These are phyloP conservation scores for Flaveria sonorensis DNA, from an alignment of 129 eudicot genomes.

Conservation along the genomic window DNA sequence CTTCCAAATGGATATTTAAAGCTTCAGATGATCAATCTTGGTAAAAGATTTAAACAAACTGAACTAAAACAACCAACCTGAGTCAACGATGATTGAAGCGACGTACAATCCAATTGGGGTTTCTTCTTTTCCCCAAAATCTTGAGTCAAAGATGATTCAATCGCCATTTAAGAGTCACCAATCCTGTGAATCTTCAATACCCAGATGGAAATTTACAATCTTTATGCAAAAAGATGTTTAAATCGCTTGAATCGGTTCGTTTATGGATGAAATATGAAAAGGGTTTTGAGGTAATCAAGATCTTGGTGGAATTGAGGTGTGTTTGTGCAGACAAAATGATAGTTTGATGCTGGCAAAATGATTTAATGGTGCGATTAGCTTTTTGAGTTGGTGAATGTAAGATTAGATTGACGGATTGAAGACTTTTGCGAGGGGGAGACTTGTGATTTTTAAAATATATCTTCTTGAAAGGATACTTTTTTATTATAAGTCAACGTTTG, in stretches of 20 bases:
- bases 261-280: conserved; percentile 13
- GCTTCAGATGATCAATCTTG: background rate
- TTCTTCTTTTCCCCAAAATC: too few relatives aligned
- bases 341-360: conserved; percentile 34
- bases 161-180: conserved; percentile 17
- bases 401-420: conserved; percentile 18
- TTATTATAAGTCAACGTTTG: too few relatives aligned
- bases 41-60: conserved; percentile 2
- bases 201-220: conserved; percentile 30
- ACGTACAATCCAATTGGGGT: too few relatives aligned
- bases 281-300: conserved; percentile 15
- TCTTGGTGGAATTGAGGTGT: conserved; percentile 10
- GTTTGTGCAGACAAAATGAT: conserved; percentile 23
- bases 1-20: background rate
- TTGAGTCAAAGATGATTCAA: conserved; percentile 29
- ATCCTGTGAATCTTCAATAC: conserved; percentile 20
- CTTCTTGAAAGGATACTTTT: background rate
- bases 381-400: conserved; percentile 13
- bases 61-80: conserved; percentile 26
- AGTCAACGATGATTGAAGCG: too few relatives aligned
- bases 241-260: conserved; percentile 8
- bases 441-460: background rate
- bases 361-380: conserved; percentile 17
- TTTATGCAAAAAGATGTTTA: conserved; percentile 15
- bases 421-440: conserved; percentile 24